Evolutionary conservation across 768 basidiomycete genomes (phyloP).

Genomic region (Auriscalpium microsporum): DNA sequence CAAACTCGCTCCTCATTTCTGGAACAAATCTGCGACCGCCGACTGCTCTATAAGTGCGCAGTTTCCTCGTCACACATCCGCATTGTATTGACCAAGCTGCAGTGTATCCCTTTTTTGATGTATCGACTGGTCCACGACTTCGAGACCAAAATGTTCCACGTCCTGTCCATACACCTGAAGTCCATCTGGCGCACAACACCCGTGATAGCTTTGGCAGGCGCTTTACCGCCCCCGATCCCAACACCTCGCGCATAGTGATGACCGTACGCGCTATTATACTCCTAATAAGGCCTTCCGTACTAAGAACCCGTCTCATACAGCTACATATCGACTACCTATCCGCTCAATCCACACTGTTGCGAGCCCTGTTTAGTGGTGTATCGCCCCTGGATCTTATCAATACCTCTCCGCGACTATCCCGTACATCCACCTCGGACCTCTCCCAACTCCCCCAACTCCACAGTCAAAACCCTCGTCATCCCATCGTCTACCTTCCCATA

Average conservation of each 20-base stretch:
- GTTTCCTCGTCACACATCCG: not conserved
- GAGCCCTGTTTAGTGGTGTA: slow-evolving; percentile 61
- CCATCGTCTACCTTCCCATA: slow-evolving; percentile 64
- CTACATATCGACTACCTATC: slow-evolving; percentile 76
- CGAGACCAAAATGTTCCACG: not conserved
- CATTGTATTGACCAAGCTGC: not conserved
- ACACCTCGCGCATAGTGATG: slow-evolving; percentile 47
- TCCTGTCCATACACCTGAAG: slow-evolving; percentile 4
- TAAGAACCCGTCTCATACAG: slow-evolving; percentile 26
- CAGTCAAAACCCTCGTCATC: slow-evolving; percentile 55
- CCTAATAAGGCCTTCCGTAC: no score
- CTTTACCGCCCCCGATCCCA: slow-evolving; percentile 42
- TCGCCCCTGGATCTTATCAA: slow-evolving; percentile 51
- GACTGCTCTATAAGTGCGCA: slow-evolving; percentile 68
- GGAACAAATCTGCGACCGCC: slow-evolving; percentile 67
- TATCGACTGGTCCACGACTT: not conserved
- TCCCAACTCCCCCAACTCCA: slow-evolving; percentile 59
- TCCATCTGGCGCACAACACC: slow-evolving; percentile 10
- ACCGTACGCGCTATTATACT: slow-evolving; percentile 36
- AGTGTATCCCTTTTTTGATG: slow-evolving; percentile 8
- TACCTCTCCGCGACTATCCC: slow-evolving; percentile 19
- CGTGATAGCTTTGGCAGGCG: slow-evolving; percentile 40
- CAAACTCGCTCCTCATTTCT: slow-evolving; percentile 56
- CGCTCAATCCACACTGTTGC: slow-evolving; percentile 71
- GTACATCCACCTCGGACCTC: slow-evolving; percentile 30